phyloP scores from a whole-genome alignment of 768 basidiomycete genomes.

The Kwoniella sp. region DNA sequence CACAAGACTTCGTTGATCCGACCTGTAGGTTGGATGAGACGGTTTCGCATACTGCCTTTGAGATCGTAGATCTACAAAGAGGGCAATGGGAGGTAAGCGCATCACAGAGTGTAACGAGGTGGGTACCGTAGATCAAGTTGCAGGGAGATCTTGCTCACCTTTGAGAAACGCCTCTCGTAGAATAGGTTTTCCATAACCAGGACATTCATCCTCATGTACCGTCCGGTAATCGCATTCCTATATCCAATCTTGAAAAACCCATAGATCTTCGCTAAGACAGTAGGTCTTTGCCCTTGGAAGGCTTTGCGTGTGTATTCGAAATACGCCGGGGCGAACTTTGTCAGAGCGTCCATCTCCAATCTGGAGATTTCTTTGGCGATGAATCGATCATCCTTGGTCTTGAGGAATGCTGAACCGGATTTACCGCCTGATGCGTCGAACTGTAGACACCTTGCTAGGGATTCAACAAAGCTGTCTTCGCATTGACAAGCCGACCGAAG shows the following conservation, averaged over 20 bases:
- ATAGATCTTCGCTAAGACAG: constrained; percentile 91
- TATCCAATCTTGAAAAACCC: constrained; percentile 95
- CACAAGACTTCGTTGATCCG: constrained; percentile 83
- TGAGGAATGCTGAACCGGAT: constrained; percentile 93
- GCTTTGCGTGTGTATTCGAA: constrained; percentile 98
- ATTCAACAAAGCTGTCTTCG: constrained; percentile 90
- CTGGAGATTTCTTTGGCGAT: constrained; percentile 94
- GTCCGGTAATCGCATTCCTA: constrained; percentile 76
- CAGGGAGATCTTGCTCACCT: constrained; percentile 60
- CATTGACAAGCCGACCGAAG: constrained; percentile 89
- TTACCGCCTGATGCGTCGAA: constrained; percentile 96
- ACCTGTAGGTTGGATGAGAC: constrained; percentile 87
- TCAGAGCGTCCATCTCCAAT: constrained; percentile 89
- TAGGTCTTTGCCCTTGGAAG: constrained; percentile 86
- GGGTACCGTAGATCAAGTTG: too few relatives aligned
- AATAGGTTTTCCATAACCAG: constrained; percentile 93
- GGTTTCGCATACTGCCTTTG: constrained; percentile 92
- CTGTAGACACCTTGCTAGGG: constrained; percentile 87
- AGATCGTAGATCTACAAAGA: constrained; percentile 99
- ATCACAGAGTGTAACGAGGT: too few relatives aligned
- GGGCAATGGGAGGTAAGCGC: neutral
- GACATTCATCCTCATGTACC: constrained; percentile 88
- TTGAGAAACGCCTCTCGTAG: constrained; percentile 85
- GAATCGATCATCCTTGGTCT: constrained; percentile 96
- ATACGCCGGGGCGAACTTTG: constrained; percentile 94